phyloP scores from a whole-genome alignment of 495 filamentous ascomycete genomes.

The Aspergillus wentii region DNA sequence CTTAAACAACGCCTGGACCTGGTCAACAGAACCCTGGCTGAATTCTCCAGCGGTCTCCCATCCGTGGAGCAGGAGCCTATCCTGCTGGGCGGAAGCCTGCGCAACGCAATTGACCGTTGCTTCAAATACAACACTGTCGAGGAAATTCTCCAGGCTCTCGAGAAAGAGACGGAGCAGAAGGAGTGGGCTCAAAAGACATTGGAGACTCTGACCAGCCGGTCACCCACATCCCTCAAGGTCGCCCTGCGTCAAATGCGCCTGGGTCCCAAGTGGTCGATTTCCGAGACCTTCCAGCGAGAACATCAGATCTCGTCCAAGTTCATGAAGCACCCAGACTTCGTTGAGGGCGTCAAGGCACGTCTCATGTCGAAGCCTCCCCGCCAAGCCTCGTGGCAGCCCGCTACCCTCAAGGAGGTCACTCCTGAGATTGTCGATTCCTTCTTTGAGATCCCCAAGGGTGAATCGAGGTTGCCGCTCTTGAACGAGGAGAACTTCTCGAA shows the following conservation, averaged over 20 bases:
- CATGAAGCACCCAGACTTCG: constrained; percentile 85
- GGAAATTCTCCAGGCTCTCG: constrained; percentile 64
- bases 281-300: constrained; percentile 78
- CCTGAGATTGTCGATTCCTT: constrained; percentile 49
- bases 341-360: constrained; percentile 73
- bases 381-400: constrained; percentile 66
- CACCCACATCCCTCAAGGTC: constrained; percentile 80
- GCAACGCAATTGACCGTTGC: constrained; percentile 79
- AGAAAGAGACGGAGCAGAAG: constrained; percentile 48
- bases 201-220: constrained; percentile 63
- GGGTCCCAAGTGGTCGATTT: constrained; percentile 69
- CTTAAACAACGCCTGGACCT: constrained; percentile 57
- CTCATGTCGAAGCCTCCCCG: constrained; percentile 61
- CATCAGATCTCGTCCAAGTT: constrained; percentile 73
- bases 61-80: constrained; percentile 57
- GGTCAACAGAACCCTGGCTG: constrained; percentile 85
- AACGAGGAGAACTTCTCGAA: constrained; percentile 48
- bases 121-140: constrained; percentile 62
- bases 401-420: constrained; percentile 56
- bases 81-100: constrained; percentile 55
- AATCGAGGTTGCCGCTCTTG: constrained; percentile 47
- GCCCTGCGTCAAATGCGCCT: constrained; percentile 74
- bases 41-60: constrained; percentile 80
- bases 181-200: constrained; percentile 75
- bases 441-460: constrained; percentile 48